Evolutionary conservation across 1,284 basidiomycete genomes (phyloP).

Genomic region (Microbotryum saponariae): DNA sequence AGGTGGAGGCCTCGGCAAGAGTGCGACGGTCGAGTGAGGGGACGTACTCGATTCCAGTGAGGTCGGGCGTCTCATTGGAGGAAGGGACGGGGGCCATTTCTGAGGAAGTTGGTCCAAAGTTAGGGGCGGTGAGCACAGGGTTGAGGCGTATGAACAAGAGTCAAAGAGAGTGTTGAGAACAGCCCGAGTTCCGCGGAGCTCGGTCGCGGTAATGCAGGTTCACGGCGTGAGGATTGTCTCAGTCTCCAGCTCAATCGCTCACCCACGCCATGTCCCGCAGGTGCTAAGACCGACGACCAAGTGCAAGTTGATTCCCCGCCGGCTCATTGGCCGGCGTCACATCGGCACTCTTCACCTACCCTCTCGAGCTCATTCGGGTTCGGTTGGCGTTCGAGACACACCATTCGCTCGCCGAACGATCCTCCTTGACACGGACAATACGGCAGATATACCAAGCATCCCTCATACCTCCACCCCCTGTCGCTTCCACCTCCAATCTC

Average conservation of each 20-base stretch:
- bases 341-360: constrained; percentile 88
- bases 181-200: no score
- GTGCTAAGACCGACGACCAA: constrained; percentile 73
- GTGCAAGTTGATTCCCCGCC: constrained; percentile 65
- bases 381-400: constrained; percentile 66
- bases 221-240: no score
- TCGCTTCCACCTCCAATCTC: constrained; percentile 32
- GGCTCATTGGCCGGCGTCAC: constrained; percentile 81
- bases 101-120: no score
- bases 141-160: no score
- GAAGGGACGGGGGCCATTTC: no score
- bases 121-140: no score
- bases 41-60: constrained; percentile 16
- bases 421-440: constrained; percentile 57
- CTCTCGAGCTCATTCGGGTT: constrained; percentile 88
- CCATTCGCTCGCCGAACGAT: constrained; percentile 42
- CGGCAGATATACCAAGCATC: constrained; percentile 53
- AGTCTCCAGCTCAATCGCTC: no score
- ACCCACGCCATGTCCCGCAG: constrained; percentile 31
- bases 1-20: not conserved
- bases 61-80: constrained; percentile 1
- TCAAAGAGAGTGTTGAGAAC: no score
- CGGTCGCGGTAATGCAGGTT: no score
- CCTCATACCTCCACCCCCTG: constrained; percentile 49
- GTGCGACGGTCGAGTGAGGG: not conserved